A percentile compares a stretch with the other conserved stretches of the same genome.
phyloP scores from a whole-genome alignment of 1,284 basidiomycete genomes.

The Ceratobasidium sp. region DNA sequence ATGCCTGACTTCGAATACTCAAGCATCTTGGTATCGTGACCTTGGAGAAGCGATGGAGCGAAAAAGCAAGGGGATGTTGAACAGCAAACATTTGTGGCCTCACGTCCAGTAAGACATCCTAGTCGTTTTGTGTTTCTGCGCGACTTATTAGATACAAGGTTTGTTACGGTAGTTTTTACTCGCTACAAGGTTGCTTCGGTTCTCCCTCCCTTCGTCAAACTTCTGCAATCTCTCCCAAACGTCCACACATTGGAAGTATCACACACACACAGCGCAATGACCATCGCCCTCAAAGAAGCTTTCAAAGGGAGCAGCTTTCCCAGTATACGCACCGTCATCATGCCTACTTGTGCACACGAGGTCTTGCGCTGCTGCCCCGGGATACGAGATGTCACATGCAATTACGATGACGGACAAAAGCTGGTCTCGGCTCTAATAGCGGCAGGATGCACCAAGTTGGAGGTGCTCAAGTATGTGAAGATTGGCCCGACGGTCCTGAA shows the following conservation, averaged over 20 bases:
- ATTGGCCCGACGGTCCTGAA: neutral
- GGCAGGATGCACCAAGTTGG: slow-evolving; percentile 19
- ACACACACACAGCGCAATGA: slow-evolving; percentile 1
- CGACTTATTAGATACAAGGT: neutral
- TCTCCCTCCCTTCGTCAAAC: slow-evolving; percentile 16
- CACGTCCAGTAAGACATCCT: slow-evolving; percentile 22
- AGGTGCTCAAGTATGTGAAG: neutral
- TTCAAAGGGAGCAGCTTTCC: slow-evolving; percentile 21
- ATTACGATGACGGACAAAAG: slow-evolving; percentile 8
- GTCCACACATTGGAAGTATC: slow-evolving; percentile 26
- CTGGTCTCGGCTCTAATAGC: neutral
- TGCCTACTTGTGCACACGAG: slow-evolving; percentile 27
- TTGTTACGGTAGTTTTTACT: slow-evolving; percentile 19
- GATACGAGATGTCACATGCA: slow-evolving; percentile 22
- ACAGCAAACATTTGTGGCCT: slow-evolving; percentile 27
- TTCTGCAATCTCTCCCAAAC: slow-evolving; percentile 14
- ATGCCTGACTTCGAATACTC: neutral
- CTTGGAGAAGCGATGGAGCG: slow-evolving; percentile 19
- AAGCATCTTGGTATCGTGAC: neutral
- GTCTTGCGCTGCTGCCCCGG: slow-evolving; percentile 20
- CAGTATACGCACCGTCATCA: slow-evolving; percentile 18
- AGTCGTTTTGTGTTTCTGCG: neutral
- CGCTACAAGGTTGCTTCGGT: neutral
- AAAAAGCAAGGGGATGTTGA: slow-evolving; percentile 23
- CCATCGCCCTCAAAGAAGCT: slow-evolving; percentile 1